A percentile compares a stretch with the other conserved stretches of the same genome.
phyloP scores from a whole-genome alignment of 495 filamentous ascomycete genomes.

The Neurospora cerealis region DNA sequence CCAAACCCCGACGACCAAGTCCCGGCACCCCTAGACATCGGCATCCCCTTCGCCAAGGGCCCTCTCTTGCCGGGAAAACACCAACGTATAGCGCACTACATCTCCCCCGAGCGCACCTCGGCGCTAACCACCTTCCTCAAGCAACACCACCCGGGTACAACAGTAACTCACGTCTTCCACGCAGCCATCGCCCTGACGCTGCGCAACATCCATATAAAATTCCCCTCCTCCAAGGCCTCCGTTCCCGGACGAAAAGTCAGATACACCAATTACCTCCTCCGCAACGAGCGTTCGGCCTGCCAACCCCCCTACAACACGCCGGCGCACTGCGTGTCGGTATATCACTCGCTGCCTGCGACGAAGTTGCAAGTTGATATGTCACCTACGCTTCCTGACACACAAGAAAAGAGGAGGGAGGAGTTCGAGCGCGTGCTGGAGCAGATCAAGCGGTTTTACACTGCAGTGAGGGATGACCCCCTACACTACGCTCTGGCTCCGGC shows the following conservation, averaged over 20 bases:
- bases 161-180: constrained; percentile 26
- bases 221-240: too few species aligned
- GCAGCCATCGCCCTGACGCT: constrained; percentile 21
- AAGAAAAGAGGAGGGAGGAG: neutral
- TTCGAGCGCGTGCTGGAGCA: neutral
- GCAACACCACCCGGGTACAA: constrained; percentile 5
- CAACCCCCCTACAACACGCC: constrained; percentile 15
- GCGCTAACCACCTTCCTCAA: constrained; percentile 15
- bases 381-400: accelerated
- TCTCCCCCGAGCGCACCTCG: constrained; percentile 7
- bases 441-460: neutral
- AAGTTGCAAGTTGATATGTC: constrained; percentile 13
- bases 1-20: neutral
- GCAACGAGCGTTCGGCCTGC: constrained; percentile 20
- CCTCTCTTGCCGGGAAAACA: constrained; percentile 1
- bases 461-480: neutral
- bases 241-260: neutral
- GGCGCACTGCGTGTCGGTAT: constrained; percentile 19
- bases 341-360: constrained; percentile 20
- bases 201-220: constrained; percentile 6
- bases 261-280: constrained; percentile 25
- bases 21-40: neutral
- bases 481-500: constrained; percentile 4
- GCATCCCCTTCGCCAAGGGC: neutral
- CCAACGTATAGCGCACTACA: constrained; percentile 8